A percentile compares a stretch with the other conserved stretches of the same genome.
These are phyloP conservation scores for Diplocarpon mali DNA, from an alignment of 2,329 filamentous ascomycete species.

Conservation along the genomic window DNA sequence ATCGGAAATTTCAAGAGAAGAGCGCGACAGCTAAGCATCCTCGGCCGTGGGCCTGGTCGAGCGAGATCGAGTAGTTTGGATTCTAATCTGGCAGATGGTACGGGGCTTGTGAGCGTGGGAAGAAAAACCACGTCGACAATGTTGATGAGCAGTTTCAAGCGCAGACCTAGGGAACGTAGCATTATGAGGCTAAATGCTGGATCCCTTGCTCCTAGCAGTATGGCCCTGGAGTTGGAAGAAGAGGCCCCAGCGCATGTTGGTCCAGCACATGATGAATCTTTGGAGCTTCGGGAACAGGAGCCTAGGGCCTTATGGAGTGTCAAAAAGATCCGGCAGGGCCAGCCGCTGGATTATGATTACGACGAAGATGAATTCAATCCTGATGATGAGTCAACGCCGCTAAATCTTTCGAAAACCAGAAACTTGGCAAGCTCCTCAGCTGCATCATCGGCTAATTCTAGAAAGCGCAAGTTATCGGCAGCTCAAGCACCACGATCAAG, in stretches of 20 bases:
- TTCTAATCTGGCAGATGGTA: conserved; percentile 22
- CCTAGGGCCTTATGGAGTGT: conserved; percentile 46
- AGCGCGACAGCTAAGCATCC: conserved; percentile 36
- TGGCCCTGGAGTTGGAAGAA: conserved; percentile 18
- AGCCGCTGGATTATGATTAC: conserved; percentile 29
- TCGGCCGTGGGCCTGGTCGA: conserved; percentile 16
- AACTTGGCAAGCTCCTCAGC: conserved; percentile 12
- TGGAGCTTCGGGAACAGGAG: conserved; percentile 46
- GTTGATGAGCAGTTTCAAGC: conserved; percentile 25
- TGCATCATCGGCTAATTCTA: conserved; percentile 28
- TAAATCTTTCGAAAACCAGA: conserved; percentile 39
- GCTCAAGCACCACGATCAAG: conserved; percentile 23
- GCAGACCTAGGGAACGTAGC: conserved; percentile 27
- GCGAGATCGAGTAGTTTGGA: conserved; percentile 26
- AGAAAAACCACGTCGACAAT: conserved; percentile 20
- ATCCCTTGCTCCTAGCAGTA: conserved; percentile 18
- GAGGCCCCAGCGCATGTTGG: conserved; percentile 23
- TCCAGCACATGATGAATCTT: conserved; percentile 40
- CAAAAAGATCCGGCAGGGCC: conserved; percentile 27
- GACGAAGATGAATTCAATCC: conserved; percentile 43
- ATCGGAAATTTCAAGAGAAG: conserved; percentile 44
- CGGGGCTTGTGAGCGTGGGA: conserved; percentile 21
- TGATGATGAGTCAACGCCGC: conserved; percentile 58
- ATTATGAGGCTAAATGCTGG: conserved; percentile 23
- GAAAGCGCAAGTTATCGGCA: conserved; percentile 41